Evolutionary conservation across 768 basidiomycete genomes (phyloP).

Genomic region (Suillus clintonianus): DNA sequence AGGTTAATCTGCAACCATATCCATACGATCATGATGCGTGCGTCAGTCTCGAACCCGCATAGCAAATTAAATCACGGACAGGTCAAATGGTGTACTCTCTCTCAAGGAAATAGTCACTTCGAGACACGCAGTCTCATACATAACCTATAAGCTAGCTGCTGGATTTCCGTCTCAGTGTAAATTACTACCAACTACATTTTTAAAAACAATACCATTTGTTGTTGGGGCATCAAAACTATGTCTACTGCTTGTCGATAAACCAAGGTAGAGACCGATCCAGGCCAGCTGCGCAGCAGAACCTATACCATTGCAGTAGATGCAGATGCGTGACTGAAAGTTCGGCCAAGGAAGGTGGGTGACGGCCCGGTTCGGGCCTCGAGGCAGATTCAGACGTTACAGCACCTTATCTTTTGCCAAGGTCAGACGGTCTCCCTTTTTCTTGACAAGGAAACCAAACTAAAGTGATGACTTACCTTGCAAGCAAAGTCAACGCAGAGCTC

Average conservation of each 20-base stretch:
- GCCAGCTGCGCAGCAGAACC: neutral
- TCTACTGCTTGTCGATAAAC: neutral
- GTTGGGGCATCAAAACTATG: neutral
- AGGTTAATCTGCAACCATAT: neutral
- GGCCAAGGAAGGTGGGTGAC: neutral
- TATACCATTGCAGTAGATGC: neutral
- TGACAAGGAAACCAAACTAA: neutral
- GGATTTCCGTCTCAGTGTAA: neutral
- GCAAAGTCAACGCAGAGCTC: neutral
- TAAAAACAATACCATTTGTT: neutral
- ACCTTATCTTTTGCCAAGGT: neutral
- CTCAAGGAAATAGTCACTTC: neutral
- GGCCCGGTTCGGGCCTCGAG: neutral
- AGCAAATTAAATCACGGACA: neutral
- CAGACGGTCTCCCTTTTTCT: neutral
- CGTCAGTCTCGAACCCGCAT: neutral
- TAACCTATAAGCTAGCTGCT: neutral
- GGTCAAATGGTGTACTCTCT: neutral
- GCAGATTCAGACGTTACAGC: no score
- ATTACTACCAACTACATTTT: neutral
- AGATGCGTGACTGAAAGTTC: neutral
- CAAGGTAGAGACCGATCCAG: neutral
- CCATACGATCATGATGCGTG: neutral
- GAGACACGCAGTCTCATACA: neutral
- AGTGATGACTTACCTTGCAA: neutral